These are phyloP conservation scores for Linum lewisii DNA, from an alignment of 345 rosid genomes.

Conservation along the genomic window DNA sequence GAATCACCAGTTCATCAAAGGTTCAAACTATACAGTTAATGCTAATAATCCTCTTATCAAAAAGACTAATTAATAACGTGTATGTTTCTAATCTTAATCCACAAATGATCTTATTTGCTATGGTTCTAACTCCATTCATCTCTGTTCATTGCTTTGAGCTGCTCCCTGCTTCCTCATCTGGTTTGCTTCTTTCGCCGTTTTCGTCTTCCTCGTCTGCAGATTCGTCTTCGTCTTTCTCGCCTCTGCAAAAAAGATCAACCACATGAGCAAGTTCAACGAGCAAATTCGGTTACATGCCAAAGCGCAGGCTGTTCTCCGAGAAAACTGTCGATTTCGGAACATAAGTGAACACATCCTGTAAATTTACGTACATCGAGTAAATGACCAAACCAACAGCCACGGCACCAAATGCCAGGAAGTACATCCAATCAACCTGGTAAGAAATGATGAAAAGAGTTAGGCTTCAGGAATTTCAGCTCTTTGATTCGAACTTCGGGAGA, in stretches of 20 bases:
- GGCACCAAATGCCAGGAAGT: constrained; percentile 71
- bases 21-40: background rate
- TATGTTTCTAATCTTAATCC: background rate
- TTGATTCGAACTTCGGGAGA: background rate
- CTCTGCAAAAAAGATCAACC: background rate
- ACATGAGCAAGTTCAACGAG: background rate
- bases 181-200: background rate
- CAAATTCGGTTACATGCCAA: background rate
- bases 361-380: constrained; percentile 46
- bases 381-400: constrained; percentile 57
- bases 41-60: background rate
- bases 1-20: background rate
- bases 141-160: background rate
- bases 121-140: background rate
- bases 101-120: background rate
- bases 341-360: background rate
- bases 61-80: too few species aligned
- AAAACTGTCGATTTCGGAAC: background rate
- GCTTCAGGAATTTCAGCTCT: background rate
- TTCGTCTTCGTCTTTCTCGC: background rate
- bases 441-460: background rate
- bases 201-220: background rate
- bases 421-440: constrained; percentile 59
- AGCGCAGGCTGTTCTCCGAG: too few species aligned
- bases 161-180: background rate